Conservation (phyloP, 2,329 filamentous ascomycete species). For the Clonostachys sp. region DNA sequence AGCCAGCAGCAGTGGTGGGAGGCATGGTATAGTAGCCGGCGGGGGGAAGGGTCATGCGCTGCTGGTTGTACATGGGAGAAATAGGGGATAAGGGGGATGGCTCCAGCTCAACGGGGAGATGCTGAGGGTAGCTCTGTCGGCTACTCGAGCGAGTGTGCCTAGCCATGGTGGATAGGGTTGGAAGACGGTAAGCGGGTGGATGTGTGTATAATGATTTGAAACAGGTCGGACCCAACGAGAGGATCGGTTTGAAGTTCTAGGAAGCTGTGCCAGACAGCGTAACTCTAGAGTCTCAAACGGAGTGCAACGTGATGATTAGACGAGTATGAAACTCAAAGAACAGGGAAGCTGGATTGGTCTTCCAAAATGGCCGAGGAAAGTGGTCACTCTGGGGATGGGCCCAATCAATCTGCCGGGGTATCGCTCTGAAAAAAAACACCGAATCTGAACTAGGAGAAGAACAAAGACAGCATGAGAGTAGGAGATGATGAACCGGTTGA, state of each 20-base stretch:
- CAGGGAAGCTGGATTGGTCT: background rate
- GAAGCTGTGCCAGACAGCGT: background rate
- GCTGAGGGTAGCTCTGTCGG: constrained; percentile 30
- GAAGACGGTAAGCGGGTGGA: constrained; percentile 3
- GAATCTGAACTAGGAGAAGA: constrained; percentile 2
- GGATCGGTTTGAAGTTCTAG: background rate
- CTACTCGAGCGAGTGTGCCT: constrained; percentile 9
- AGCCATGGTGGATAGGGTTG: constrained; percentile 28
- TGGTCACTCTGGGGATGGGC: constrained; percentile 9
- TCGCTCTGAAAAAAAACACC: constrained; percentile 3
- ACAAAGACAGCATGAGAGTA: constrained; percentile 6
- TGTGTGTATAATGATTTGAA: constrained; percentile 1
- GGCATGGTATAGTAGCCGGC: constrained; percentile 36
- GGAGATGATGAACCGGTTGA: constrained; percentile 9
- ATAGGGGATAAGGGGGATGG: constrained; percentile 14
- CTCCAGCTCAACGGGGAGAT: constrained; percentile 32
- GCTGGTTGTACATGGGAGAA: constrained; percentile 30
- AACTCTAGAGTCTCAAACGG: too few relatives aligned
- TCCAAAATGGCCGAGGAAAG: constrained; percentile 7
- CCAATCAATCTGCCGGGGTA: background rate
- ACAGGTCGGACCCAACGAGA: constrained; percentile 5
- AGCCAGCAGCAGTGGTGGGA: constrained; percentile 18
- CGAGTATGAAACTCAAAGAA: constrained; percentile 3
- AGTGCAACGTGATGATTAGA: constrained; percentile 1
- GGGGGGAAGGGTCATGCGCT: constrained; percentile 29